Evolutionary conservation across 208 protist species (phyloP).

Genomic region (Zelonia costaricensis): DNA sequence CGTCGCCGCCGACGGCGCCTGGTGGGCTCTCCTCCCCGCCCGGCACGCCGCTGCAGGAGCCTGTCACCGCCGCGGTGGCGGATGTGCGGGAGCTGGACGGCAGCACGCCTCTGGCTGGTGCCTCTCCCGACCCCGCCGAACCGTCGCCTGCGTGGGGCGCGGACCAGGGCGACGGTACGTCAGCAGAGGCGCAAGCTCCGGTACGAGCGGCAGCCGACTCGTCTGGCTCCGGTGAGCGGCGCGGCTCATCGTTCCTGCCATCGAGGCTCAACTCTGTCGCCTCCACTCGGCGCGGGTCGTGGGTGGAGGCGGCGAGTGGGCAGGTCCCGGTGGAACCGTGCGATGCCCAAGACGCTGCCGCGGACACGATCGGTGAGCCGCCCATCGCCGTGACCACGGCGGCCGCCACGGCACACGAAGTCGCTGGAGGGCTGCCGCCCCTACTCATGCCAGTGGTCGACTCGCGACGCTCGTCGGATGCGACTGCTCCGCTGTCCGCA

Average conservation of each 20-base stretch:
- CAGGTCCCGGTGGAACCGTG: too few relatives aligned
- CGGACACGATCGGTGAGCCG: too few relatives aligned
- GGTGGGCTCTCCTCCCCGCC: slow-evolving; percentile 6
- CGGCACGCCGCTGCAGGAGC: neutral
- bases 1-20: neutral
- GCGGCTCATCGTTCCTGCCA: neutral
- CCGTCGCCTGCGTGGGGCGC: neutral
- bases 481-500: too few relatives aligned
- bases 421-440: too few relatives aligned
- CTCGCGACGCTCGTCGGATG: too few relatives aligned
- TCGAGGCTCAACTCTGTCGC: slow-evolving; percentile 8
- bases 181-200: too few relatives aligned
- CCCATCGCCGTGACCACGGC: too few relatives aligned
- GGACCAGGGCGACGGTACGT: neutral
- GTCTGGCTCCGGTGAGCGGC: too few relatives aligned
- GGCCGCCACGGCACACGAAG: neutral
- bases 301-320: neutral
- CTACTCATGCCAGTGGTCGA: too few relatives aligned
- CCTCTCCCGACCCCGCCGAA: neutral
- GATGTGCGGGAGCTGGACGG: neutral
- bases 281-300: slow-evolving; percentile 7
- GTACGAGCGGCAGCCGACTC: too few relatives aligned
- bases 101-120: neutral
- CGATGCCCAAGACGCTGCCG: too few relatives aligned
- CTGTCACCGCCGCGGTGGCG: neutral